phyloP scores from a whole-genome alignment of 2,329 filamentous ascomycete species.

The Verticillium tricorpus region DNA sequence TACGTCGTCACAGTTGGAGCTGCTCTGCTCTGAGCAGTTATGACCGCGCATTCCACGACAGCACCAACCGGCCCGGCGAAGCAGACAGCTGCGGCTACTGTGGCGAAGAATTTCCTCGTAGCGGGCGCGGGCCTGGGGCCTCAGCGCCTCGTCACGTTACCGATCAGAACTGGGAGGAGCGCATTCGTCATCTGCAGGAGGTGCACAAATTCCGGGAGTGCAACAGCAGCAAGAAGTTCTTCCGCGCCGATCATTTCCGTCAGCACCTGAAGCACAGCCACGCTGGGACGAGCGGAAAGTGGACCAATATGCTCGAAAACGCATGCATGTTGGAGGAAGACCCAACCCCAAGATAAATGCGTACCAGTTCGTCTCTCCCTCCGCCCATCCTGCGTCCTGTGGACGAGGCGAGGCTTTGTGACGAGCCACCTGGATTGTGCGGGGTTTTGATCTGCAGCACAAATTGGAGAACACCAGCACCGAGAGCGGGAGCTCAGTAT shows the following conservation, averaged over 20 bases:
- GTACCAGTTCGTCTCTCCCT: background rate
- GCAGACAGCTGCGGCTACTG: constrained; percentile 91
- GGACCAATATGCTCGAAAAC: constrained; percentile 97
- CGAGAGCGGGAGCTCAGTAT: background rate
- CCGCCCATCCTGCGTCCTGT: background rate
- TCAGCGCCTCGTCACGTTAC: constrained; percentile 49
- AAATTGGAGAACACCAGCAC: background rate
- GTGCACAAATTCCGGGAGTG: constrained; percentile 97
- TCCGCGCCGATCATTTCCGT: constrained; percentile 92
- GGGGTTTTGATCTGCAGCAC: background rate
- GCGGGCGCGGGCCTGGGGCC: constrained; percentile 35
- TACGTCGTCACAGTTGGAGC: constrained; percentile 93
- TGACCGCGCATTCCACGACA: constrained; percentile 83
- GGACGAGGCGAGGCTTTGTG: background rate
- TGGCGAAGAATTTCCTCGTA: constrained; percentile 75
- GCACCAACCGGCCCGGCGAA: constrained; percentile 59
- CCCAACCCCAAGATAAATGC: constrained; percentile 36
- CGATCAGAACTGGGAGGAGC: constrained; percentile 81
- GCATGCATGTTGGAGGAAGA: constrained; percentile 93
- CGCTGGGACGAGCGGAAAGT: constrained; percentile 92
- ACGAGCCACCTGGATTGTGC: background rate
- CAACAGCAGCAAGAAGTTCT: constrained; percentile 98
- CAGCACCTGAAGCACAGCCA: constrained; percentile 98
- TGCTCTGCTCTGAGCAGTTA: constrained; percentile 79
- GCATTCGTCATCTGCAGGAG: constrained; percentile 81